A percentile compares a stretch with the other conserved stretches of the same genome.
These are phyloP conservation scores for Pinus tabuliformis DNA, from an alignment of 75 land plant genomes.

Conservation along the genomic window DNA sequence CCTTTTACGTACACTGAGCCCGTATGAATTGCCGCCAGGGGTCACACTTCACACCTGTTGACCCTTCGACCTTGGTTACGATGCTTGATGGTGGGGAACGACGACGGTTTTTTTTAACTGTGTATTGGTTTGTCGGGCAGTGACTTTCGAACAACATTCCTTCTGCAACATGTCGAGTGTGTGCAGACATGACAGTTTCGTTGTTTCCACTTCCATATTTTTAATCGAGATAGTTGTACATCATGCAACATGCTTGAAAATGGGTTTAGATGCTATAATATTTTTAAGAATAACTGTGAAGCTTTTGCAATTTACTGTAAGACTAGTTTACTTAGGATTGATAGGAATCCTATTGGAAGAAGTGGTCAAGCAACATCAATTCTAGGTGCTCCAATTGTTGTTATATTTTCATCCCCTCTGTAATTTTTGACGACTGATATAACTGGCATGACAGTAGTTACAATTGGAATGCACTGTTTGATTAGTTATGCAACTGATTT, in stretches of 20 bases:
- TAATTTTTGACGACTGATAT: constrained; percentile 29
- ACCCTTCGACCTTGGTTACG: too few species aligned
- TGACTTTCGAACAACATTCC: too few species aligned
- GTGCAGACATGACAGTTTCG: too few species aligned
- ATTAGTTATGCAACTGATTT: constrained; percentile 21
- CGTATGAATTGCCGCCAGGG: too few species aligned
- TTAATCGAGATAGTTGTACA: constrained; percentile 20
- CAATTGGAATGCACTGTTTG: constrained; percentile 16
- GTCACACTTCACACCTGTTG: too few species aligned
- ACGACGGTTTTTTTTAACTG: too few species aligned
- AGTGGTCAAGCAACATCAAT: constrained; percentile 26
- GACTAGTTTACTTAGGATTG: constrained; percentile 12
- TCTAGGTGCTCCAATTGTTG: constrained; percentile 16
- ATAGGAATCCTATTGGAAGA: constrained; percentile 11
- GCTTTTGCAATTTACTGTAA: constrained; percentile 34
- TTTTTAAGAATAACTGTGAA: constrained; percentile 31
- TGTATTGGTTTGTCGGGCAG: too few species aligned
- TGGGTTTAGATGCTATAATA: constrained; percentile 23
- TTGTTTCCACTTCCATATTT: too few species aligned
- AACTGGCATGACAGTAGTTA: background rate
- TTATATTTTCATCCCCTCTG: constrained; percentile 19
- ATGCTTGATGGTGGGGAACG: too few species aligned
- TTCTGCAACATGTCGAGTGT: too few species aligned
- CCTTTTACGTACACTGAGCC: too few species aligned
- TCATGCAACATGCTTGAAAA: constrained; percentile 17